Conservation (phyloP, 1,284 basidiomycete species). For the Pseudozyma pruni region DNA sequence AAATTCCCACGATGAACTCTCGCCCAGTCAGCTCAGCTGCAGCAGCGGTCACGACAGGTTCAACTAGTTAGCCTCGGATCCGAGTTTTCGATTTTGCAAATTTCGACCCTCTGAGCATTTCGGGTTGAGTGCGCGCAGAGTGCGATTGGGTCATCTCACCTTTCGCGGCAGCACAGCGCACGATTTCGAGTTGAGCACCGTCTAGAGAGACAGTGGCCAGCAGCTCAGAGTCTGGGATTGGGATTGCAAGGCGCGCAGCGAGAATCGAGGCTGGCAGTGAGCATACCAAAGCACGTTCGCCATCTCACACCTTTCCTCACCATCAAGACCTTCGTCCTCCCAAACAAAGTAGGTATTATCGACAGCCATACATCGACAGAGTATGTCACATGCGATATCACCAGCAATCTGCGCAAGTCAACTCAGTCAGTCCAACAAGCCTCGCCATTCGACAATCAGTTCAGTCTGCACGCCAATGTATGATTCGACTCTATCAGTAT, state of each 20-base stretch:
- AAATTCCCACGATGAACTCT: slow-evolving; percentile 10
- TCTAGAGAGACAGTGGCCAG: neutral
- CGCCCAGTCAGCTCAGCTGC: no score
- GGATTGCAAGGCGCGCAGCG: slow-evolving; percentile 2
- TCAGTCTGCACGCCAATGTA: slow-evolving; percentile 1
- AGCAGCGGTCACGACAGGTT: no score
- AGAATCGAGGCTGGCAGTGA: slow-evolving; percentile 8
- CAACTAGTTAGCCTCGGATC: no score
- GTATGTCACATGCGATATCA: slow-evolving; percentile 11
- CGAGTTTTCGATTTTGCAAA: no score
- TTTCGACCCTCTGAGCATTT: no score
- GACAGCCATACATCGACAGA: slow-evolving; percentile 7
- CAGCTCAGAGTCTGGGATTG: neutral
- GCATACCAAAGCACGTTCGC: slow-evolving; percentile 20
- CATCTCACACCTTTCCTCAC: slow-evolving; percentile 33
- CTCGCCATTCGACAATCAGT: slow-evolving; percentile 2
- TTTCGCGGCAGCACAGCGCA: neutral
- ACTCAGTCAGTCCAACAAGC: neutral
- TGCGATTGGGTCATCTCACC: neutral
- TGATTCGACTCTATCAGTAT: neutral
- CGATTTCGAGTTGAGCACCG: neutral
- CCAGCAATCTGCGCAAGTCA: slow-evolving; percentile 12
- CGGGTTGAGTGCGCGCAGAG: slow-evolving; percentile 3
- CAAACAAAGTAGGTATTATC: slow-evolving; percentile 41
- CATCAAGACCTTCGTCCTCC: slow-evolving; percentile 43